phyloP scores from a whole-genome alignment of 257 asterid genomes.

The Osmanthus fragrans region DNA sequence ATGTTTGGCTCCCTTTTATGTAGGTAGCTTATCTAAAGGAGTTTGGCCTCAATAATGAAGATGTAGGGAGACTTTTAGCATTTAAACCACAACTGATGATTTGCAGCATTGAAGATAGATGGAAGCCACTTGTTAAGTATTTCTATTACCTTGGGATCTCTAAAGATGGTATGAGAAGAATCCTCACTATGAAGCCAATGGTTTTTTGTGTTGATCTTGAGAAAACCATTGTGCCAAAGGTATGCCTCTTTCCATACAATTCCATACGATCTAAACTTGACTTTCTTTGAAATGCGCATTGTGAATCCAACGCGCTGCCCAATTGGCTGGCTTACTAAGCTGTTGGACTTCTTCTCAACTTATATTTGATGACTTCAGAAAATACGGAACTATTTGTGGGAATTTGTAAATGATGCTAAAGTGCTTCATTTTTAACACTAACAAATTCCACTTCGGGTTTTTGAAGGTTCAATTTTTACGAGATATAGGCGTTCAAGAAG shows the following conservation, averaged over 20 bases:
- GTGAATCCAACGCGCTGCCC: background rate
- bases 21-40: constrained; percentile 83
- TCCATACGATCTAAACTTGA: background rate
- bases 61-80: constrained; percentile 80
- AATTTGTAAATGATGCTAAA: background rate
- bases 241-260: constrained; percentile 27
- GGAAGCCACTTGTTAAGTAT: constrained; percentile 89
- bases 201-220: constrained; percentile 82
- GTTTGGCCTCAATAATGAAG: constrained; percentile 74
- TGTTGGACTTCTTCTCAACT: background rate
- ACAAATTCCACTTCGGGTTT: background rate
- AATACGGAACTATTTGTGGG: background rate
- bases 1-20: constrained; percentile 13
- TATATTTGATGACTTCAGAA: background rate
- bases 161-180: constrained; percentile 87
- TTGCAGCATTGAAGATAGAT: constrained; percentile 83
- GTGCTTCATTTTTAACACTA: constrained; percentile 5
- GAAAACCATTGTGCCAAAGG: constrained; percentile 81
- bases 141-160: constrained; percentile 89
- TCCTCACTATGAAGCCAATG: constrained; percentile 72
- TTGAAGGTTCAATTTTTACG: constrained; percentile 81
- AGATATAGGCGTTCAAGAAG: constrained; percentile 80
- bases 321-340: background rate
- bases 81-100: constrained; percentile 91
- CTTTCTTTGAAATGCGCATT: background rate